Evolutionary conservation across 805 yeast species (phyloP), one percentile per base, ranked within the genome.

Genomic region (Candida takata): DNA sequence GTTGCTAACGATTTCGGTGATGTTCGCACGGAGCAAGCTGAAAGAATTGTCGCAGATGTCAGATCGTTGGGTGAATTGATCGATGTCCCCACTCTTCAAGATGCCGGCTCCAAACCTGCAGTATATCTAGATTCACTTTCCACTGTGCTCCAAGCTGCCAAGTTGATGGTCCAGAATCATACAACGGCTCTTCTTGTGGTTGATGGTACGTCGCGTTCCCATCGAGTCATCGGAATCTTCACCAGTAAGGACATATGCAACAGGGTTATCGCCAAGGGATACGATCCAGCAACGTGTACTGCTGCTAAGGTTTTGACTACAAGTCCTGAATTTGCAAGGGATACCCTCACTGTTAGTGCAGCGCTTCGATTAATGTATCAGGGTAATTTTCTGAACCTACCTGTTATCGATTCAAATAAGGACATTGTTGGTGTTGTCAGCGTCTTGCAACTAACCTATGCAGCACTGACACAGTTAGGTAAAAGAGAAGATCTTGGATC

Each of bases 291-390:
- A 11, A 47, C 51, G 4, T 61, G 67, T 9, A 62, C 61, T 6
- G 62, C 68, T 18, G 64, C 64, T 3, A 49, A 71, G 29, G 64
- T 67, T 2, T 60, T 68, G 59, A 68, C 73, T 0, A 60, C 70
- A 4, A 64, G 62, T 34, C 74, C 74, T 0, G 66, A 65, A 34
- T 67, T 62, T 56, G 73, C 72, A 1, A 57, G 52, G 19, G 61
- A 57, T 23, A 41, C 52, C 10, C 46, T 62, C 42, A 62, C 60
- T 3, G 62, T 68, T n/a, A 64, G 65, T 36, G 57, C 61, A 5
- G 73, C 72, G 6, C 45, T 68, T 36, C 54, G 70, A 41, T 44
- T 65, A 37, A 68, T 68, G 74, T 68, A 62, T 40, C 67, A 64
- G 33, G 74, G 73, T 0, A 64, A 66, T 38, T 68, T 62, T 36